These are phyloP conservation scores for Aethionema arabicum DNA, from an alignment of 345 rosid species.

Conservation along the genomic window DNA sequence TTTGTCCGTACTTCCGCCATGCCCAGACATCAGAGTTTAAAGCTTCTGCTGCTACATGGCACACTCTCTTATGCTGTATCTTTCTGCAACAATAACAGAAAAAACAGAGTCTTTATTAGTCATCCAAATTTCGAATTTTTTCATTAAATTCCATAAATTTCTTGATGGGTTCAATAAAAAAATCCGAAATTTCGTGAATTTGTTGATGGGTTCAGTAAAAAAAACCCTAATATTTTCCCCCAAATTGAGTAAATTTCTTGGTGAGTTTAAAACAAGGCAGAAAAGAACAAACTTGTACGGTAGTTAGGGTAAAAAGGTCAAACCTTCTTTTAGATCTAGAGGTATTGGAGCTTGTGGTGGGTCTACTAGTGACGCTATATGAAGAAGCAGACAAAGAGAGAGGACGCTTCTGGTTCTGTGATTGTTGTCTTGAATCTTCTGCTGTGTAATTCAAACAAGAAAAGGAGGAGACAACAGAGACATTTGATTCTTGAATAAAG, in stretches of 20 bases:
- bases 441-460: constrained; percentile 44
- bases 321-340: constrained; percentile 93
- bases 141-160: neutral
- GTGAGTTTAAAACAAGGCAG: constrained; percentile 8
- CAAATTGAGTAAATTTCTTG: neutral
- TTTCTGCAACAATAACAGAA: constrained; percentile 49
- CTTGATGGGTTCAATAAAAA: neutral
- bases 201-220: constrained; percentile 3
- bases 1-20: constrained; percentile 98
- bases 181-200: no score
- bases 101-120: constrained; percentile 17
- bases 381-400: constrained; percentile 38
- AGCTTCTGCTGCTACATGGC: constrained; percentile 88
- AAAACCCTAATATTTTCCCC: neutral
- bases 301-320: neutral
- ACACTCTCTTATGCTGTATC: constrained; percentile 79
- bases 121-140: neutral
- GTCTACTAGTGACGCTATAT: constrained; percentile 36
- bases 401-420: constrained; percentile 37
- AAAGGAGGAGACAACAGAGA: constrained; percentile 39
- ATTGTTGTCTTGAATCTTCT: constrained; percentile 32
- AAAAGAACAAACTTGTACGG: no score
- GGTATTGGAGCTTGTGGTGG: constrained; percentile 47
- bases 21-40: constrained; percentile 96
- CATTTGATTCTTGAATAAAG: constrained; percentile 49